Evolutionary conservation across 805 yeast species (phyloP), one percentile per base, ranked within the genome.

Genomic region (Candida chauliodis): DNA sequence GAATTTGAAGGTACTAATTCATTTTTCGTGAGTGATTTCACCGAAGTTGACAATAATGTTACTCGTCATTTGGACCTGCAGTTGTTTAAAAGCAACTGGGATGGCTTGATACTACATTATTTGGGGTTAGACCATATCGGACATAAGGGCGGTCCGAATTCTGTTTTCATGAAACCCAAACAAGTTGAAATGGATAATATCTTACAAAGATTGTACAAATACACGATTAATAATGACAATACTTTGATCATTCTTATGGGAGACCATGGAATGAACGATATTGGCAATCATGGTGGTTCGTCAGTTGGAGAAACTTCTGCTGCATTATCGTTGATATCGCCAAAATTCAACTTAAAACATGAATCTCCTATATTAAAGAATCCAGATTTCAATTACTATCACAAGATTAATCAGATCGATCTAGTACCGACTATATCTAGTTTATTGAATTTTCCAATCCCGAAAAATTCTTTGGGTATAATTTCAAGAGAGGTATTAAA

Each of bases 71-170:
- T 93, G 21, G 81, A 76, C 28, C 48, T 55, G 5, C 86, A 87
- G 47, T 57, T 91, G 19, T 50, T 58, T 9, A 53, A 60, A 1
- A 29, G 47, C 0, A 46, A 62, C 3, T 93, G 98, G 98, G 96
- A 93, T 55, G 83, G 81, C 4, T 63, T 93, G 44, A 82, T 93
- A 27, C 63, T 93, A 26, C 99, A 93, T 57, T 93, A 91, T 52
- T 64, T 93, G 14, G 99, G 99, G 0, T 66, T 93, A 20, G 99
- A 93, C 56, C 99, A 93, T 56, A 93, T 93, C 51, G 99, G 99
- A 2, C 99, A 93, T 58, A 91, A 89, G 56, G 95, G 95, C 31
- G 99, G 99, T 0, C 91, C 99, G 0, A 51, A 63, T 5, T 87
- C 96, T 8, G 61, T 75, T 0, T 80, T 78, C 48, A 93, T 93